Percentiles rank a stretch among this genome's conserved stretches.
phyloP scores from a whole-genome alignment of 179 eudicot genomes.

The Spergularia azorica region DNA sequence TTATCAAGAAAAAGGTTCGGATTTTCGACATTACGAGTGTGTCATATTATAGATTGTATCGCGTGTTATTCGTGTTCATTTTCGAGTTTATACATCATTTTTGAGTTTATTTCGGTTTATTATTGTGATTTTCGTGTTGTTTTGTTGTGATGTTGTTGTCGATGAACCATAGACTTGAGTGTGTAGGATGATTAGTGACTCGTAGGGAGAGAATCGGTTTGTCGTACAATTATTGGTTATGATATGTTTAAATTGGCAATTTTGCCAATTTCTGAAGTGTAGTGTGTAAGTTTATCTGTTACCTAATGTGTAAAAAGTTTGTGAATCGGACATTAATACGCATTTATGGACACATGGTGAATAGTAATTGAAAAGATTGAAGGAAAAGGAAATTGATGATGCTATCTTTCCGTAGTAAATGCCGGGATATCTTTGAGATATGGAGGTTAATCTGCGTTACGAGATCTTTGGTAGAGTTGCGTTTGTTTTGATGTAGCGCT shows the following conservation, averaged over 20 bases:
- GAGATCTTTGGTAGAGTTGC: background rate
- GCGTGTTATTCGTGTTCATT: background rate
- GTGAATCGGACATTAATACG: background rate
- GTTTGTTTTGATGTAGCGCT: no score
- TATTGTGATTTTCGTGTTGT: no score
- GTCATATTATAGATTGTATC: background rate
- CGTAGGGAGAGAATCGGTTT: background rate
- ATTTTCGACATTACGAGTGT: background rate
- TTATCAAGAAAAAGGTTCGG: constrained; percentile 81
- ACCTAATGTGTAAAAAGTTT: background rate
- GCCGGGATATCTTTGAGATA: background rate
- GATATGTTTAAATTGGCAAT: no score
- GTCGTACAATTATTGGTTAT: no score
- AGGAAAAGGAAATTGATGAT: background rate
- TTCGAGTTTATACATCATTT: background rate
- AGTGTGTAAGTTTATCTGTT: background rate
- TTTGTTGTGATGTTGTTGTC: no score
- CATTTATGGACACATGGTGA: background rate
- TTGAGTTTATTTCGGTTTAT: no score
- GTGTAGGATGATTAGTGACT: background rate
- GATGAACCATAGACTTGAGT: background rate
- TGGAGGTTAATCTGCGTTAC: background rate
- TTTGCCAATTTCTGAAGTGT: no score
- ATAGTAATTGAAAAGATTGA: background rate
- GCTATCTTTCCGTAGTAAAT: background rate